Evolutionary conservation across 495 filamentous ascomycete species (phyloP).

Genomic region (Terfezia claveryi): DNA sequence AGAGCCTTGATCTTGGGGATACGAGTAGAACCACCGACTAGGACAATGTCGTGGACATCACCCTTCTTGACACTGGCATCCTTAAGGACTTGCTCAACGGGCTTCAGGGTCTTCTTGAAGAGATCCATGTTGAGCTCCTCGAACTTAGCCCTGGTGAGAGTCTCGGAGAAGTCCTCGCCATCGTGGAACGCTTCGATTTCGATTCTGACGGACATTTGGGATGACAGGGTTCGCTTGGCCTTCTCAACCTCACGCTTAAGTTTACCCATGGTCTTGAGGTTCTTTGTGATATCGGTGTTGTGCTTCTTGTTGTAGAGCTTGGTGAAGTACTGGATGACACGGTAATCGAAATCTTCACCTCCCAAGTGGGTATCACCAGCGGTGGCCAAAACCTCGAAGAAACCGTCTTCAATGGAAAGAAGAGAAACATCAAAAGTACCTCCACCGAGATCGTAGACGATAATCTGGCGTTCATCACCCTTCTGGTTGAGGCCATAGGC

Average conservation of each 20-base stretch:
- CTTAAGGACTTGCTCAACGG: slow-evolving; percentile 91
- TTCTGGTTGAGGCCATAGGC: slow-evolving; percentile 77
- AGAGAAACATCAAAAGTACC: slow-evolving; percentile 99
- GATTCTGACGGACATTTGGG: slow-evolving; percentile 92
- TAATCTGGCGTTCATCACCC: slow-evolving; percentile 69
- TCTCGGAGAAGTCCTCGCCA: slow-evolving; percentile 96
- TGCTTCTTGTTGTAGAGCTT: slow-evolving; percentile 99
- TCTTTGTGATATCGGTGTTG: slow-evolving; percentile 74
- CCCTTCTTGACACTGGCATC: slow-evolving; percentile 78
- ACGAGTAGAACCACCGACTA: slow-evolving; percentile 85
- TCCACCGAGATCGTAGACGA: slow-evolving; percentile 97
- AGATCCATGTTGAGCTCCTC: slow-evolving; percentile 97
- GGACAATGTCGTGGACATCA: slow-evolving; percentile 70
- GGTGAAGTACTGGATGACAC: slow-evolving; percentile 88
- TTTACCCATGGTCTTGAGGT: slow-evolving; percentile 97
- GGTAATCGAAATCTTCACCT: slow-evolving; percentile 99
- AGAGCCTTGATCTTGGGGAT: slow-evolving; percentile 91
- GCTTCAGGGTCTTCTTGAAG: slow-evolving; percentile 97
- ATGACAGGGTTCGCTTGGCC: slow-evolving; percentile 97
- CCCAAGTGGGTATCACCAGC: slow-evolving; percentile 98
- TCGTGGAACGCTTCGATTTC: slow-evolving; percentile 97
- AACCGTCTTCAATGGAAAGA: slow-evolving; percentile 85
- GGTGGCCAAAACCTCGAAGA: slow-evolving; percentile 94
- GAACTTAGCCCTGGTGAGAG: slow-evolving; percentile 94
- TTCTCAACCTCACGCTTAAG: slow-evolving; percentile 99